Conservation (phyloP, 108 stramenopile species). For the Conticribra guillardii region DNA sequence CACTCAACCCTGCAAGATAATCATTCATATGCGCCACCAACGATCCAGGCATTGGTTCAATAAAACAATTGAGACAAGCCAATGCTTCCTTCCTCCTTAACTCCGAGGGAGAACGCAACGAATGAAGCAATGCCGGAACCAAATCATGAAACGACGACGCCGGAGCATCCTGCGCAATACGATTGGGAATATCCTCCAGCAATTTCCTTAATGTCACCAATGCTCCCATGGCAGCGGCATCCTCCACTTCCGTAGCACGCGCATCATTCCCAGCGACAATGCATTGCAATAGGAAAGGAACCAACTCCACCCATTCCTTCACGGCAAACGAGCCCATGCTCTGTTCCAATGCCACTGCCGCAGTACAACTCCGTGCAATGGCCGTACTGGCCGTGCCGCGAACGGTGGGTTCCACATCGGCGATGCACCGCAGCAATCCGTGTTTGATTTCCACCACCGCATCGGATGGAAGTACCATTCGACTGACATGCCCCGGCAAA, state of each 20-base stretch:
- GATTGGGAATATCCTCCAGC: slow-evolving; percentile 80
- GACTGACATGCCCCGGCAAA: slow-evolving; percentile 5
- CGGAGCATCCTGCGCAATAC: slow-evolving; percentile 36
- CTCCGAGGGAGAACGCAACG: slow-evolving; percentile 42
- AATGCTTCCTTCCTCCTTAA: slow-evolving; percentile 51
- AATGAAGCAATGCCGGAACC: slow-evolving; percentile 60
- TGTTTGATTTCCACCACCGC: slow-evolving; percentile 41
- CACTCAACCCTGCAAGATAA: slow-evolving; percentile 71
- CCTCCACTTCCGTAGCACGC: slow-evolving; percentile 11
- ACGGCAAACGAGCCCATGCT: slow-evolving; percentile 20
- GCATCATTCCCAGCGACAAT: slow-evolving; percentile 20
- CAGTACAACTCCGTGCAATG: slow-evolving; percentile 43
- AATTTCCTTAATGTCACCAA: slow-evolving; percentile 73
- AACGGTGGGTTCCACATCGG: slow-evolving; percentile 39
- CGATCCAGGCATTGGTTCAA: slow-evolving; percentile 65
- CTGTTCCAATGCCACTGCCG: slow-evolving; percentile 19
- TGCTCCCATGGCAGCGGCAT: slow-evolving; percentile 48
- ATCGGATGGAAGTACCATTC: slow-evolving; percentile 27
- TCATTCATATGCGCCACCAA: slow-evolving; percentile 81
- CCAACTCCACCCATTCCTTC: slow-evolving; percentile 33
- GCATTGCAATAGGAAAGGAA: slow-evolving; percentile 43
- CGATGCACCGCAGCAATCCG: slow-evolving; percentile 50
- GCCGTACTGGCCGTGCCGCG: slow-evolving; percentile 38
- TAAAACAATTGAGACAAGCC: slow-evolving; percentile 64
- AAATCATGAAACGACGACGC: slow-evolving; percentile 61